These are phyloP conservation scores for Primulina tabacum DNA, from an alignment of 257 asterid species.

Conservation along the genomic window DNA sequence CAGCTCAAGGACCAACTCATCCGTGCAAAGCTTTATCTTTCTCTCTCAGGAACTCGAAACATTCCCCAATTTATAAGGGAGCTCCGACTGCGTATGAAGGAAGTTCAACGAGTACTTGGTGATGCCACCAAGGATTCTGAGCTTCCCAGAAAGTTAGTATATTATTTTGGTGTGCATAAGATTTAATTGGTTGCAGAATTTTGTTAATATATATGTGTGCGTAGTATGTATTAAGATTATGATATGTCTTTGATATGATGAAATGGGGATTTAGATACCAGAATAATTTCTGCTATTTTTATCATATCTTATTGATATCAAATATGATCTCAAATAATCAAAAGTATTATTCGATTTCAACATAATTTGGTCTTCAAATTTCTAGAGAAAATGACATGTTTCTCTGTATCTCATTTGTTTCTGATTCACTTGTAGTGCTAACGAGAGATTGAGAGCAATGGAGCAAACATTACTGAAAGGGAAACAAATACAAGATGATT, in stretches of 20 bases:
- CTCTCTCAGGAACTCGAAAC: constrained; percentile 44
- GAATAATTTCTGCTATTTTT: too few species aligned
- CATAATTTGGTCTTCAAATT: background rate
- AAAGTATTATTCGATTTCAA: too few species aligned
- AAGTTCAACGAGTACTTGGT: constrained; percentile 48
- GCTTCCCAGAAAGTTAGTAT: constrained; percentile 50
- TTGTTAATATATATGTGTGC: too few species aligned
- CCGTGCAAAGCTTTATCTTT: constrained; percentile 46
- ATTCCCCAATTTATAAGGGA: constrained; percentile 54
- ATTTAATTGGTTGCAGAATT: constrained; percentile 7
- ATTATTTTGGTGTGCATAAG: background rate
- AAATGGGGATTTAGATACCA: background rate
- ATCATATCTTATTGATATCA: background rate
- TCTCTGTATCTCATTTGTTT: constrained; percentile 3
- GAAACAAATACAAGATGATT: constrained; percentile 51
- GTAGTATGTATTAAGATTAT: too few species aligned
- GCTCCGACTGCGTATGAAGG: constrained; percentile 50
- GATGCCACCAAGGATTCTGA: constrained; percentile 53
- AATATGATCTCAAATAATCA: background rate
- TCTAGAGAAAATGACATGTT: constrained; percentile 5
- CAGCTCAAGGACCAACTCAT: constrained; percentile 57
- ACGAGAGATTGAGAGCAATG: constrained; percentile 52
- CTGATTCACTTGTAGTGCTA: constrained; percentile 34
- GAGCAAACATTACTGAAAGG: constrained; percentile 52
- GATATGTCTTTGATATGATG: too few species aligned